Evolutionary conservation across 2,329 filamentous ascomycete species (phyloP).

Genomic region (Colletotrichum sp.): DNA sequence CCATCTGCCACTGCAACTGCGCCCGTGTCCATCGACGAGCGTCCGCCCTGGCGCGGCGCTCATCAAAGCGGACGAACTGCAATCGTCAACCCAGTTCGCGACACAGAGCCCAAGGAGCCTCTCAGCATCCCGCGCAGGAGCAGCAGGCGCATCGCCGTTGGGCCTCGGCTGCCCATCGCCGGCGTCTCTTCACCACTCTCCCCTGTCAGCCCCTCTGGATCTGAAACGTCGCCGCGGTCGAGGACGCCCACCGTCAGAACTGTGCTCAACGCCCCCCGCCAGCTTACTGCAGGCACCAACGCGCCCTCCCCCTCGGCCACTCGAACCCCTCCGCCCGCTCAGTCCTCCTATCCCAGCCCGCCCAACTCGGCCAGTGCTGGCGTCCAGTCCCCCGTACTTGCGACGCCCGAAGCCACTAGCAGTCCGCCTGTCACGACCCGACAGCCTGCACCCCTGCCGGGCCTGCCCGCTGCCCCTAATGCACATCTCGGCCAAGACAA

Average conservation of each 20-base stretch:
- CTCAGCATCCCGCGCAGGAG: conserved; percentile 60
- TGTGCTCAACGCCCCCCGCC: conserved; percentile 24
- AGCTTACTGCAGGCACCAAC: neutral
- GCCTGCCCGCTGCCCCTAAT: conserved; percentile 16
- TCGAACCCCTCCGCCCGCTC: conserved; percentile 23
- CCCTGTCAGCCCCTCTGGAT: conserved; percentile 33
- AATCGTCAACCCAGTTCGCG: conserved; percentile 68
- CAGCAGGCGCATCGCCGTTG: conserved; percentile 43
- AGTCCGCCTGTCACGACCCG: neutral
- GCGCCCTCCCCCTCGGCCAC: conserved; percentile 35
- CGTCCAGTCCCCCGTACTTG: conserved; percentile 20
- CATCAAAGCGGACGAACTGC: conserved; percentile 73
- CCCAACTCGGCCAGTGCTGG: conserved; percentile 30
- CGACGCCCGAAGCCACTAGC: conserved; percentile 16
- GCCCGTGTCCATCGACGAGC: conserved; percentile 37
- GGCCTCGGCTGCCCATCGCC: conserved; percentile 23
- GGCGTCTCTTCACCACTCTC: conserved; percentile 29
- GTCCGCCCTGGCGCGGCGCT: conserved; percentile 74
- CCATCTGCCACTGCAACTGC: conserved; percentile 25
- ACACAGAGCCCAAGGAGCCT: conserved; percentile 62
- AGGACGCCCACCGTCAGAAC: conserved; percentile 37
- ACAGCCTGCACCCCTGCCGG: conserved; percentile 12
- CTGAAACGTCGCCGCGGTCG: conserved; percentile 37
- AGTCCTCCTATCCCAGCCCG: conserved; percentile 35
- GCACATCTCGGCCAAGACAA: conserved; percentile 27